Evolutionary conservation across 1,284 basidiomycete species (phyloP).

Genomic region (Ganoderma lingzhi): DNA sequence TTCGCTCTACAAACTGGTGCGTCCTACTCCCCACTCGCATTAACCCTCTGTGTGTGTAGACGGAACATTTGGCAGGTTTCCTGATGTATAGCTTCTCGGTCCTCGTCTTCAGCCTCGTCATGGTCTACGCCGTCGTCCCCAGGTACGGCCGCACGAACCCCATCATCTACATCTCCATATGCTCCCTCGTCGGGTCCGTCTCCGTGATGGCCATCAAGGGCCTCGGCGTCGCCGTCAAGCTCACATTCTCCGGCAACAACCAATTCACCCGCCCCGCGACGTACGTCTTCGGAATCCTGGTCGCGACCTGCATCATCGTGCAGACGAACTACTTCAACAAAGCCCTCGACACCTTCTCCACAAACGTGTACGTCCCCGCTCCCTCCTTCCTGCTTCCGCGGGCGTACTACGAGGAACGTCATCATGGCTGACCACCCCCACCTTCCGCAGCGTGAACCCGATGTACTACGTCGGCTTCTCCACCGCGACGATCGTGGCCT

Average conservation of each 20-base stretch:
- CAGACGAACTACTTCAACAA: slow-evolving; percentile 99
- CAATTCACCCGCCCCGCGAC: slow-evolving; percentile 96
- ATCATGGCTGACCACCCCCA: not conserved
- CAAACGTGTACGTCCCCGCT: slow-evolving; percentile 84
- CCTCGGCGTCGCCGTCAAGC: slow-evolving; percentile 95
- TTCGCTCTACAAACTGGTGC: slow-evolving; percentile 91
- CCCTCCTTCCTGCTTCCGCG: too few relatives aligned
- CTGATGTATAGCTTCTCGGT: slow-evolving; percentile 90
- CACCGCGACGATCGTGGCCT: slow-evolving; percentile 94
- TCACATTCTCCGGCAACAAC: slow-evolving; percentile 94
- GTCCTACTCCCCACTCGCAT: slow-evolving; percentile 35
- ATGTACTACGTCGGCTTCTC: slow-evolving; percentile 99
- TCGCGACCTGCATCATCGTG: slow-evolving; percentile 88
- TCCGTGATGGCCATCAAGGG: slow-evolving; percentile 97
- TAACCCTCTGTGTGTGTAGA: not conserved
- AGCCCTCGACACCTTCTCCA: slow-evolving; percentile 96
- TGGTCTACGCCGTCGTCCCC: slow-evolving; percentile 92
- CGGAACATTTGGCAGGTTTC: slow-evolving; percentile 67
- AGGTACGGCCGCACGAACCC: slow-evolving; percentile 90
- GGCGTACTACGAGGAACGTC: too few relatives aligned
- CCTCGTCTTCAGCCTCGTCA: slow-evolving; percentile 82
- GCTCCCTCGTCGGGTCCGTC: slow-evolving; percentile 88
- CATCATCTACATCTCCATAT: slow-evolving; percentile 94
- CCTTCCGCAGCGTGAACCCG: slow-evolving; percentile 87
- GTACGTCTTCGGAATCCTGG: slow-evolving; percentile 91